Evolutionary conservation across 768 basidiomycete genomes (phyloP).

Genomic region (Xerocomellus dryophilus): DNA sequence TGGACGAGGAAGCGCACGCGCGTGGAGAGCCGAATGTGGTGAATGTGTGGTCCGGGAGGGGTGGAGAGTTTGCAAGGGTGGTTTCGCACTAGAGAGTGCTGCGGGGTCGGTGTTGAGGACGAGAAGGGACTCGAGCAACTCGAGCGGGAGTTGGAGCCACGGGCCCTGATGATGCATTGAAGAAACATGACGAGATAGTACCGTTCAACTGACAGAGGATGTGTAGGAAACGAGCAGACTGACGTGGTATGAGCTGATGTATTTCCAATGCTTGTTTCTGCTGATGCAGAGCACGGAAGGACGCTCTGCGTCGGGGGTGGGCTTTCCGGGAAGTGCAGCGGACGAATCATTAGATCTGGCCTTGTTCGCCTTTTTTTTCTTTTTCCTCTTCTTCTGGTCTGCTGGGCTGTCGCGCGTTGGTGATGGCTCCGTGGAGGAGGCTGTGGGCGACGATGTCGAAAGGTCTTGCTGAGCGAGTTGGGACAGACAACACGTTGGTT

Average conservation of each 20-base stretch:
- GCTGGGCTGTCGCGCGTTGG: slow-evolving; percentile 10
- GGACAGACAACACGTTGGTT: not conserved
- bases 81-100: slow-evolving; percentile 49
- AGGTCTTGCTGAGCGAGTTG: not conserved
- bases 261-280: slow-evolving; percentile 92
- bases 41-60: slow-evolving; percentile 18
- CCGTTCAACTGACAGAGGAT: not conserved
- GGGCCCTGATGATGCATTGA: slow-evolving; percentile 58
- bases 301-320: slow-evolving; percentile 42
- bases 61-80: slow-evolving; percentile 38
- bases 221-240: slow-evolving; percentile 28
- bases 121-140: slow-evolving; percentile 79
- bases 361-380: slow-evolving; percentile 54
- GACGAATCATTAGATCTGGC: slow-evolving; percentile 29
- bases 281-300: slow-evolving; percentile 79
- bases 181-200: not conserved
- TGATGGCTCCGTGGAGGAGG: slow-evolving; percentile 19
- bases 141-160: slow-evolving; percentile 86
- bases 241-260: slow-evolving; percentile 90
- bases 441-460: not conserved
- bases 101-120: slow-evolving; percentile 74
- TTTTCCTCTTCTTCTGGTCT: slow-evolving; percentile 67
- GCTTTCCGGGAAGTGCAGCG: slow-evolving; percentile 23
- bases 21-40: not conserved
- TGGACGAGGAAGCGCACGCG: slow-evolving; percentile 24